Base-by-base conservation (phyloP, 306 rosid species). In the Ziziphus jujuba region DNA sequence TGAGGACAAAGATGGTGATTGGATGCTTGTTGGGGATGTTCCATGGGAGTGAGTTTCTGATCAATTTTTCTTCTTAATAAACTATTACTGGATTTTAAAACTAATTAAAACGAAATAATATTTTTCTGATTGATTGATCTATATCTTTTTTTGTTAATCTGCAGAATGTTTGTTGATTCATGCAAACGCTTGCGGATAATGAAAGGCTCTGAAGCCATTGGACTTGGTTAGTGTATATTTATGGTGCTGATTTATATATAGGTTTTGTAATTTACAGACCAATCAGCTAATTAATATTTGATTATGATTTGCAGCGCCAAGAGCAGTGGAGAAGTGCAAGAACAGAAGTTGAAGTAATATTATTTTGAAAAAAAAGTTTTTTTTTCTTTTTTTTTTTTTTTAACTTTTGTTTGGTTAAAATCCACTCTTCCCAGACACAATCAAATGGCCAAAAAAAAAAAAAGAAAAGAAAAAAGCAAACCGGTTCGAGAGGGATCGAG, bases 21-120 rank as follows among this genome's bases (percentile, higher is more conserved):
- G 97, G 97, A 89, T 91, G 97, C 96, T 91, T 33, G 95, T 91
- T 0, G 97, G 97, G 5, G 97, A 91, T 60, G 97, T 91, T 4
- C 97, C 97, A 22, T 91, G 97, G 97, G 84, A 85, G 96, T 91
- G 35, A 78, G 97, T 86, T 12, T 12, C 12, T 12, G 4, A 40
- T 2, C 33, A 28, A 28, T 28, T 28, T 28, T 28, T 28, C 33
- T 28, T 28, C 33, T 28, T 1, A 28, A 28, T 28, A 28, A 4
- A 28, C 33, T 28, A 28, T 28, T 28, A 28, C 33, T 28, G 33
- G 2, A 28, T 28, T 28, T 28, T 28, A 4, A 28, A 28, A 28
- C 33, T 28, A 28, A 28, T 28, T 28, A 1, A 28, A 28, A 28
- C 33, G 33, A 28, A 28, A 28, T 28, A 1, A 28, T 28, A 1